Base-by-base conservation (phyloP, 805 yeast species). In the Sugiyamaella americana region DNA sequence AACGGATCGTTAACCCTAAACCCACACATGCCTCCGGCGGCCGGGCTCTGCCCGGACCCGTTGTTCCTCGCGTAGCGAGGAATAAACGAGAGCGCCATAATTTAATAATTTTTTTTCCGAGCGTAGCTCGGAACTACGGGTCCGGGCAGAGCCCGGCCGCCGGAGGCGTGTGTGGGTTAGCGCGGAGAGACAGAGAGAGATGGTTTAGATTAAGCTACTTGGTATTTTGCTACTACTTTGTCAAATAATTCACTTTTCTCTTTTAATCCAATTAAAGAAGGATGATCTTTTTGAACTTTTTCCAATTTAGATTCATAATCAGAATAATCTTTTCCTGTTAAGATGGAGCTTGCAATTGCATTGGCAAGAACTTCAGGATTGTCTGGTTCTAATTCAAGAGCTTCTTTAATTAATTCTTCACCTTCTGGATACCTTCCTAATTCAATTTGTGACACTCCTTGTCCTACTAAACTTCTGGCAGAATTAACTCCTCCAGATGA, bases 391-490 rank as follows among this genome's bases (percentile, higher is more conserved):
- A 68, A 61, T 50, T 67, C 68, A n/a, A 70, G 66, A n/a, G 76
- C 72, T 29, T 69, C 59, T 36, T 52, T 41, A 23, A 70, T 46
- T 10, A 66, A 70, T 51, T 85, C 86, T 49, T 76, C 75, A 6
- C 96, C 89, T 66, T 91, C 97, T 2, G 89, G 91, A 47, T 78
- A 70, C 59, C 89, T 84, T 43, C 80, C 78, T 62, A 87, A 75
- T 67, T 86, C 87, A 57, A 89, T 67, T 51, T 89, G 87, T 50
- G 88, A 72, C 8, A 80, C 83, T 38, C 87, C 74, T 58, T 87
- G 77, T 35, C 84, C 81, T 30, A 77, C 58, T 55, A 84, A 73
- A 16, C 76, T 68, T 55, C 76, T 75, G 59, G 72, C 69, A 22
- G 73, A 65, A 41, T 72, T 61, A 40, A 71, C 72, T 49, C 73